These are phyloP conservation scores for Mucor irregularis DNA, from an alignment of 371 early-diverging fungal genomes.

Conservation along the genomic window DNA sequence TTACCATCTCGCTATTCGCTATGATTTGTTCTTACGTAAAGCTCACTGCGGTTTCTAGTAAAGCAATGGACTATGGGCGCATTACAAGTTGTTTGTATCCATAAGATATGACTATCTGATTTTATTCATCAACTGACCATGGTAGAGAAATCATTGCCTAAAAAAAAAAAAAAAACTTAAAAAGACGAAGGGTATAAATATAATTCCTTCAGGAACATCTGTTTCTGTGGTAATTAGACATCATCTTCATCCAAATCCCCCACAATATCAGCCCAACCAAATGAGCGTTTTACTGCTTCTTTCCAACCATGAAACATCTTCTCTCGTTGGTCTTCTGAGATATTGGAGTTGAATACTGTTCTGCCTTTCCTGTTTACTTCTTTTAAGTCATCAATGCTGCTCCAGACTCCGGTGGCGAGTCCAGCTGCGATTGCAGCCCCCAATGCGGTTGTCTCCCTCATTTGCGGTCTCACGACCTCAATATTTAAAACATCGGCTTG, in stretches of 20 bases:
- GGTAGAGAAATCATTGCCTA: no score
- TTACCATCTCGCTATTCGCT: no score
- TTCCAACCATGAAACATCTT: slow-evolving; percentile 78
- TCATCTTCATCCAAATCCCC: slow-evolving; percentile 10
- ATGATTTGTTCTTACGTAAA: no score
- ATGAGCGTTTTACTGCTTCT: slow-evolving; percentile 78
- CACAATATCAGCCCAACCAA: slow-evolving; percentile 61
- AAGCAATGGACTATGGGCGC: no score
- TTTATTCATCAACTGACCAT: no score
- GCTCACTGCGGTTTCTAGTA: no score
- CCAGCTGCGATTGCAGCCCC: slow-evolving; percentile 97
- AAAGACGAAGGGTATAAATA: no score
- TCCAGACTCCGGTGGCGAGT: slow-evolving; percentile 80
- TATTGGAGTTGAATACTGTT: slow-evolving; percentile 46
- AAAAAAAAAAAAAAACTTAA: no score
- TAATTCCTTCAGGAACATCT: no score
- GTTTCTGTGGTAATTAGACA: no score
- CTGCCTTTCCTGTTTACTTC: slow-evolving; percentile 38
- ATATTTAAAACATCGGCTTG: slow-evolving; percentile 91
- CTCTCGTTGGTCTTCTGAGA: slow-evolving; percentile 57
- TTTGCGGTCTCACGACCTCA: slow-evolving; percentile 82
- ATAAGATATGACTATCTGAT: no score
- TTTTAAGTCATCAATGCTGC: slow-evolving; percentile 34
- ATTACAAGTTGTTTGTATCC: no score
- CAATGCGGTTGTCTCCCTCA: slow-evolving; percentile 93